Conservation (phyloP, 139 green algal species). For the Pleodorina starrii region DNA sequence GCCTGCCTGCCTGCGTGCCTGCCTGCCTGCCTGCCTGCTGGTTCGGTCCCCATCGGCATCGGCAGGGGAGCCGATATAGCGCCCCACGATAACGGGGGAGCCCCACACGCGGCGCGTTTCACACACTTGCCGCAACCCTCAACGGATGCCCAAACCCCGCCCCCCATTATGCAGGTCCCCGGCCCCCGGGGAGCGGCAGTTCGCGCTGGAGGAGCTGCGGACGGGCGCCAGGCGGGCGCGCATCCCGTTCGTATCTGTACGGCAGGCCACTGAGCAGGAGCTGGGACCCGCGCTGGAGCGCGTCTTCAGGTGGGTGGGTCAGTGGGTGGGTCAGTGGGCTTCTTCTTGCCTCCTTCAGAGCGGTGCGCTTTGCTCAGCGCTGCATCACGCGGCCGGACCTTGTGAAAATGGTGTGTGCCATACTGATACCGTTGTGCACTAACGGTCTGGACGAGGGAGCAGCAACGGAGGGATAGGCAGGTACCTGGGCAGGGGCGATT, state of each 20-base stretch:
- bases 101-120: too few relatives aligned
- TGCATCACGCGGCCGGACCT: neutral
- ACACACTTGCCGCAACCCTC: too few relatives aligned
- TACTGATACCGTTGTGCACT: too few relatives aligned
- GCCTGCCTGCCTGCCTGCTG: too few relatives aligned
- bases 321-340: neutral
- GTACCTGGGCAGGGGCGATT: too few relatives aligned
- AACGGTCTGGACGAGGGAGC: too few relatives aligned
- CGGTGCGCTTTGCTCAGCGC: neutral
- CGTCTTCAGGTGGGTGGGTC: neutral
- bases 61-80: too few relatives aligned
- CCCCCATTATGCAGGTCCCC: neutral
- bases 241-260: constrained; percentile 34
- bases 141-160: too few relatives aligned
- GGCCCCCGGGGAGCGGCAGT: constrained; percentile 8
- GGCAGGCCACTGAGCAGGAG: neutral
- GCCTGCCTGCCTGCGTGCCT: too few relatives aligned
- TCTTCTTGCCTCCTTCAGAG: neutral
- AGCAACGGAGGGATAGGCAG: too few relatives aligned
- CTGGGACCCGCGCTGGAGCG: constrained; percentile 7
- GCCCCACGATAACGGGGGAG: too few relatives aligned
- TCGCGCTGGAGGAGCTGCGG: constrained; percentile 16
- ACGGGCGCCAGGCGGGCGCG: neutral
- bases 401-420: neutral
- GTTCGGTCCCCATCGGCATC: too few relatives aligned